Conservation (phyloP, 192 early-diverging fungal genomes). For the Podila verticillata region DNA sequence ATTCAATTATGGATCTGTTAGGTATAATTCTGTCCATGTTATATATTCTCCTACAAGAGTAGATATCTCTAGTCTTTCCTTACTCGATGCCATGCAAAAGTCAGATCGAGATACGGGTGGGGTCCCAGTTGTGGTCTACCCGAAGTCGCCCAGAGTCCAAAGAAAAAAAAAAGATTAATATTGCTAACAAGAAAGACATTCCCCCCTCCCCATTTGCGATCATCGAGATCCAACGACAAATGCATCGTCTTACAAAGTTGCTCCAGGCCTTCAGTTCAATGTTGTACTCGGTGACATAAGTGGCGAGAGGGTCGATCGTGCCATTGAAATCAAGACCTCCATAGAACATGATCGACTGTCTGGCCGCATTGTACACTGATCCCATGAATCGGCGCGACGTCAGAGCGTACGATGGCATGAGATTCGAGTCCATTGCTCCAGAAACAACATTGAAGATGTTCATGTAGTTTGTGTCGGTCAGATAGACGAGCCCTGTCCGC, state of each 20-base stretch:
- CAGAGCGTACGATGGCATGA: slow-evolving; percentile 6
- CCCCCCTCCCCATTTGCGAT: no score
- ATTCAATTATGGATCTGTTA: no score
- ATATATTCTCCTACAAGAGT: no score
- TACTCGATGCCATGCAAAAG: slow-evolving; percentile 29
- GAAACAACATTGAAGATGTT: slow-evolving; percentile 15
- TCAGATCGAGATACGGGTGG: slow-evolving; percentile 19
- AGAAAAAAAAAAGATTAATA: no score
- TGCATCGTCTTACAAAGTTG: slow-evolving; percentile 20
- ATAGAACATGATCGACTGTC: slow-evolving; percentile 27
- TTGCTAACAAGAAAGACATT: no score
- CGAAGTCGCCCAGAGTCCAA: neutral
- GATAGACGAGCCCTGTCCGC: slow-evolving; percentile 4
- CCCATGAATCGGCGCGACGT: slow-evolving; percentile 11
- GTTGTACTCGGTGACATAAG: slow-evolving; percentile 25
- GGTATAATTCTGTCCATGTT: no score
- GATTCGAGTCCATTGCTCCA: neutral
- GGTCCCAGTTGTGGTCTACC: slow-evolving; percentile 15
- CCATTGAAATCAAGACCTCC: slow-evolving; percentile 10
- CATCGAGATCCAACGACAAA: neutral
- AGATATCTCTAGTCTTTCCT: neutral
- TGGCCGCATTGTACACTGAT: slow-evolving; percentile 4
- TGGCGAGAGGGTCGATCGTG: slow-evolving; percentile 14
- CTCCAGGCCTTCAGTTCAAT: slow-evolving; percentile 7
- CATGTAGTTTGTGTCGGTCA: slow-evolving; percentile 9